Percentiles rank a stretch among this genome's conserved stretches.
phyloP scores from a whole-genome alignment of 1,284 basidiomycete species.

The Marasmius fiardii region DNA sequence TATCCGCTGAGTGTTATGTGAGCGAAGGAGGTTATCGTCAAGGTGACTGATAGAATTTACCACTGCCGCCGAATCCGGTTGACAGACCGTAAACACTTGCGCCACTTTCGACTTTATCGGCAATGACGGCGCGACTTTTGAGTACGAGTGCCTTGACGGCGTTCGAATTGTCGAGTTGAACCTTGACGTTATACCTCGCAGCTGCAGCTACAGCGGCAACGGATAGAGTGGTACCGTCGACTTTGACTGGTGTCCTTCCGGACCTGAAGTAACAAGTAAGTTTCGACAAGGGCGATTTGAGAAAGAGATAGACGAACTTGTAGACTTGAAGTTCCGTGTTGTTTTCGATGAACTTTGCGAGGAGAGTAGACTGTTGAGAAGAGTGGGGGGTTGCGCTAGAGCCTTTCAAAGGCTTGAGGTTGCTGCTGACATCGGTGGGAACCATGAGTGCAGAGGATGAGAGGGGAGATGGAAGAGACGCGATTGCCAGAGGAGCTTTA shows the following conservation, averaged over 20 bases:
- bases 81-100: constrained; percentile 78
- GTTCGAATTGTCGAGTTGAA: constrained; percentile 49
- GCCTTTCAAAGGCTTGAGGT: constrained; percentile 1
- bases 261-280: constrained; percentile 33
- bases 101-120: constrained; percentile 61
- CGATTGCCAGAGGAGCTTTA: not conserved
- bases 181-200: constrained; percentile 56
- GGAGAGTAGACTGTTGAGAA: constrained; percentile 25
- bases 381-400: not conserved
- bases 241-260: constrained; percentile 49
- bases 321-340: constrained; percentile 50
- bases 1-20: constrained; percentile 43
- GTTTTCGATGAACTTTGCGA: constrained; percentile 47
- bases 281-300: not conserved
- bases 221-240: constrained; percentile 70
- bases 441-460: constrained; percentile 12
- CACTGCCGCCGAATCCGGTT: constrained; percentile 82
- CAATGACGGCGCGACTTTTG: constrained; percentile 60
- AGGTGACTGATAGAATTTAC: constrained; percentile 31
- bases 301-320: constrained; percentile 35
- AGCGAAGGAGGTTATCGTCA: not conserved
- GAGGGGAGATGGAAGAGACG: not conserved
- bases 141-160: constrained; percentile 46
- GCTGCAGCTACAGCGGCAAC: constrained; percentile 72
- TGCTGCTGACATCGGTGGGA: constrained; percentile 13